Evolutionary conservation across 176 grass and related monocot species (phyloP).

Genomic region (Guadua angustifolia): DNA sequence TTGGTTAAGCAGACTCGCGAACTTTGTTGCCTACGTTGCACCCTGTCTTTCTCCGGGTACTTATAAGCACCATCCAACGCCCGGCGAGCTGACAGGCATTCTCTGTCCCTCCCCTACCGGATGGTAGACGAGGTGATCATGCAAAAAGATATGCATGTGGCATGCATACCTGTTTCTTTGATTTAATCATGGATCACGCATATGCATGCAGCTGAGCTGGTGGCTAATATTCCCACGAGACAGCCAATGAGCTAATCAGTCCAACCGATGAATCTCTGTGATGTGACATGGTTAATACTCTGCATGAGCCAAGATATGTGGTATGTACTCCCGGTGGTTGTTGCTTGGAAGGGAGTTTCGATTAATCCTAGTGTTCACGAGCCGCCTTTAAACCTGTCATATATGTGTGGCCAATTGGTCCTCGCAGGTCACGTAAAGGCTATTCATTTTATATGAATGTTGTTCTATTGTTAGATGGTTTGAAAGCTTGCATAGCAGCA

Average conservation of each 20-base stretch:
- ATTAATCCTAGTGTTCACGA: neutral
- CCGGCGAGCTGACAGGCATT: neutral
- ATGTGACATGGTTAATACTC: constrained; percentile 19
- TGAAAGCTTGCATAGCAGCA: no score
- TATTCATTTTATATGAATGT: no score
- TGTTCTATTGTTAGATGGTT: no score
- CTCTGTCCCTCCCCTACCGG: neutral
- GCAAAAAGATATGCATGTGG: constrained; percentile 26
- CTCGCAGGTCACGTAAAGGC: neutral
- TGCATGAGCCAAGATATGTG: neutral
- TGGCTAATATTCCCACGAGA: constrained; percentile 29
- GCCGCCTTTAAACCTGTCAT: neutral
- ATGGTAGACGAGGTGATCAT: constrained; percentile 31
- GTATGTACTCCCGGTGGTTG: neutral
- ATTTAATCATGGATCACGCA: constrained; percentile 21
- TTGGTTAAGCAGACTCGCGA: neutral
- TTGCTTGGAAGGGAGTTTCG: constrained; percentile 35
- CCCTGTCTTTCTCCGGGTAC: neutral
- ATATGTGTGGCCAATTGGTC: neutral
- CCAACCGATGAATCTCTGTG: constrained; percentile 19
- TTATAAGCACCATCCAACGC: constrained; percentile 26
- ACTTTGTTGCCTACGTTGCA: neutral
- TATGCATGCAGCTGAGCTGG: constrained; percentile 4
- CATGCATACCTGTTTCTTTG: neutral
- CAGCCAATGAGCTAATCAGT: neutral